A percentile compares a stretch with the other conserved stretches of the same genome.
These are phyloP conservation scores for Nakataea oryzae DNA, from an alignment of 2,329 filamentous ascomycete species.

Conservation along the genomic window DNA sequence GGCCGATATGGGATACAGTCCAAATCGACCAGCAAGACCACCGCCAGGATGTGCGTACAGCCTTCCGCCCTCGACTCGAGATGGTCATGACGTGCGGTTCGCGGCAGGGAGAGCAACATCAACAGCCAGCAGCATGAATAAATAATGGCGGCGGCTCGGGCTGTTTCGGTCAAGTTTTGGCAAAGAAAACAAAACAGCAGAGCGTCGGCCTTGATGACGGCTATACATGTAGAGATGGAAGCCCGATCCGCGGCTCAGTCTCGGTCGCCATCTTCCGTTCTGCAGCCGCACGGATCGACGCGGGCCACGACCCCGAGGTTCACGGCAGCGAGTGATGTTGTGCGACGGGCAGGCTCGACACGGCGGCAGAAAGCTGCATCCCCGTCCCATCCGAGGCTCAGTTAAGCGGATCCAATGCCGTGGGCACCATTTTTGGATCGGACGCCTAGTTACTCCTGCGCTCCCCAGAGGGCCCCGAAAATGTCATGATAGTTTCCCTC, in stretches of 20 bases:
- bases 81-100: no score
- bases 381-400: neutral
- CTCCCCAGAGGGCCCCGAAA: neutral
- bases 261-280: slow-evolving; percentile 20
- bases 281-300: slow-evolving; percentile 44
- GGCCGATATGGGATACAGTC: no score
- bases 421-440: neutral
- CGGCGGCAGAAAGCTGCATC: neutral
- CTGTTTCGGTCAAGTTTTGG: neutral
- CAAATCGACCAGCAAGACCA: no score
- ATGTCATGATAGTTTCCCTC: neutral
- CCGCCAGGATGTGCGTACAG: no score
- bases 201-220: neutral
- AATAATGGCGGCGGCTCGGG: no score
- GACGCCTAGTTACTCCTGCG: neutral
- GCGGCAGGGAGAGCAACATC: no score
- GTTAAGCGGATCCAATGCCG: neutral
- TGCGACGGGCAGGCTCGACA: neutral
- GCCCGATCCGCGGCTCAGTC: neutral
- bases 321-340: no score
- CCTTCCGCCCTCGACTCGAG: no score
- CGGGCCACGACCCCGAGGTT: slow-evolving; percentile 9
- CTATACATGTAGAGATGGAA: neutral
- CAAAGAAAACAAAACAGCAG: neutral
- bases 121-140: no score